Percentiles rank a stretch among this genome's conserved stretches.
These are phyloP conservation scores for Macrophomina phaseolina DNA, from an alignment of 2,329 filamentous ascomycete species.

Conservation along the genomic window DNA sequence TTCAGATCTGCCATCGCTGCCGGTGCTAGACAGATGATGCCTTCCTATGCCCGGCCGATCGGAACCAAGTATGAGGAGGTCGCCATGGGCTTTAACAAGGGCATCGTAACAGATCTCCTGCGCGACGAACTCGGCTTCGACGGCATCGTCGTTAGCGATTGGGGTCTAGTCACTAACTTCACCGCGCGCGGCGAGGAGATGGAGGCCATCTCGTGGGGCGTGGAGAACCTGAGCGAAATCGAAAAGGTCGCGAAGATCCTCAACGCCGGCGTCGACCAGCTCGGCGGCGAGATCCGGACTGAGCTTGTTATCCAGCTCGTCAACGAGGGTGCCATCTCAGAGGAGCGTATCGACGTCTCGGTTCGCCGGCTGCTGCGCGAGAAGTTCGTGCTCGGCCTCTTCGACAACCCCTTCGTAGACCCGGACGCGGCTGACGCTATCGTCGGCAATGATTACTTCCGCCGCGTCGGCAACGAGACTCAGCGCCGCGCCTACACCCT, in stretches of 20 bases:
- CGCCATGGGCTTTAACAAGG: slow-evolving; percentile 59
- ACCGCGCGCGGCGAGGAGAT: slow-evolving; percentile 52
- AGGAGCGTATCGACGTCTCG: slow-evolving; percentile 54
- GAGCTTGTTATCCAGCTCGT: slow-evolving; percentile 59
- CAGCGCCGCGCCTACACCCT: slow-evolving; percentile 47
- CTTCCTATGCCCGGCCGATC: slow-evolving; percentile 57
- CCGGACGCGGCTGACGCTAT: slow-evolving; percentile 47
- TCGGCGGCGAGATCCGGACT: slow-evolving; percentile 57
- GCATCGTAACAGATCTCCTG: slow-evolving; percentile 57
- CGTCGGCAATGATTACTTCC: slow-evolving; percentile 55
- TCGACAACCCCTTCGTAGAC: slow-evolving; percentile 59
- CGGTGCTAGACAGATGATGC: slow-evolving; percentile 60
- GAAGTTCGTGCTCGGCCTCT: slow-evolving; percentile 59
- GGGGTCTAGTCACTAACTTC: slow-evolving; percentile 58
- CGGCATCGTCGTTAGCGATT: slow-evolving; percentile 60
- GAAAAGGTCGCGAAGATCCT: slow-evolving; percentile 53
- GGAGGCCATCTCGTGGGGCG: slow-evolving; percentile 58
- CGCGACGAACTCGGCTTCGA: slow-evolving; percentile 56
- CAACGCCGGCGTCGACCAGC: slow-evolving; percentile 59
- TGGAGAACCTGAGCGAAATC: slow-evolving; percentile 52
- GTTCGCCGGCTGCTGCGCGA: slow-evolving; percentile 55
- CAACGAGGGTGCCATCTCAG: slow-evolving; percentile 47
- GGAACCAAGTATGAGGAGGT: slow-evolving; percentile 55
- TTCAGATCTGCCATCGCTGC: slow-evolving; percentile 59
- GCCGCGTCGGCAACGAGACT: slow-evolving; percentile 44